Evolutionary conservation across 345 rosid genomes (phyloP).

Genomic region (Erysimum cheiranthoides): DNA sequence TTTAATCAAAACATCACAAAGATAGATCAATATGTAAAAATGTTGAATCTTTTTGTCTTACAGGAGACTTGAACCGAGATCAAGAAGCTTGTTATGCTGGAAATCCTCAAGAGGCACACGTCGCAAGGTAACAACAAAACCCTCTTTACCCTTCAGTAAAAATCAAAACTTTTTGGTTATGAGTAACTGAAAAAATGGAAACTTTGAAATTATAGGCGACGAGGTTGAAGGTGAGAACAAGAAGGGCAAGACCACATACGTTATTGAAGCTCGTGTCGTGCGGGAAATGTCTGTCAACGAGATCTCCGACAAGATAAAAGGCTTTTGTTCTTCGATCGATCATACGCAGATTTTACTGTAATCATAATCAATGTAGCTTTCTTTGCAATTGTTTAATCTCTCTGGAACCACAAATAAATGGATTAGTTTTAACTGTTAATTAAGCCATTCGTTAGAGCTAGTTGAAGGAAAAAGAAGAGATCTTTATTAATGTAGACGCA

Average conservation of each 20-base stretch:
- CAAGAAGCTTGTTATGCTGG: constrained; percentile 97
- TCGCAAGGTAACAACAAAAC: constrained; percentile 64
- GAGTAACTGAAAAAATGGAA: neutral
- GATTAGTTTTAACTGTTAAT: constrained; percentile 5
- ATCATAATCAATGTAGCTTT: constrained; percentile 37
- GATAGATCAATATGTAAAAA: constrained; percentile 6
- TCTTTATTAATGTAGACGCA: neutral
- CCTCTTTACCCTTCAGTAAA: neutral
- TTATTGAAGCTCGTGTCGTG: constrained; percentile 83
- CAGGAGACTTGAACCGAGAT: constrained; percentile 95
- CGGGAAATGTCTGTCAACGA: constrained; percentile 75
- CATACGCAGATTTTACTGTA: constrained; percentile 39
- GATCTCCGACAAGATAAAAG: constrained; percentile 56
- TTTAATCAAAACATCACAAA: constrained; percentile 21
- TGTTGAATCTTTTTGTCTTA: neutral
- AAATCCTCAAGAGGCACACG: constrained; percentile 73
- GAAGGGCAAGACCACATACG: constrained; percentile 52
- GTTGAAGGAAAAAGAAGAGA: neutral
- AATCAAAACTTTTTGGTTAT: neutral
- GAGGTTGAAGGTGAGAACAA: constrained; percentile 70
- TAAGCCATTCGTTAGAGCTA: neutral
- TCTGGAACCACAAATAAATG: constrained; percentile 37
- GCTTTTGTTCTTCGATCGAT: constrained; percentile 4
- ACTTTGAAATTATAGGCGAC: constrained; percentile 59
- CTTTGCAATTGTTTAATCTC: constrained; percentile 17